phyloP scores from a whole-genome alignment of 345 rosid species.

The Pelargonium nanum region DNA sequence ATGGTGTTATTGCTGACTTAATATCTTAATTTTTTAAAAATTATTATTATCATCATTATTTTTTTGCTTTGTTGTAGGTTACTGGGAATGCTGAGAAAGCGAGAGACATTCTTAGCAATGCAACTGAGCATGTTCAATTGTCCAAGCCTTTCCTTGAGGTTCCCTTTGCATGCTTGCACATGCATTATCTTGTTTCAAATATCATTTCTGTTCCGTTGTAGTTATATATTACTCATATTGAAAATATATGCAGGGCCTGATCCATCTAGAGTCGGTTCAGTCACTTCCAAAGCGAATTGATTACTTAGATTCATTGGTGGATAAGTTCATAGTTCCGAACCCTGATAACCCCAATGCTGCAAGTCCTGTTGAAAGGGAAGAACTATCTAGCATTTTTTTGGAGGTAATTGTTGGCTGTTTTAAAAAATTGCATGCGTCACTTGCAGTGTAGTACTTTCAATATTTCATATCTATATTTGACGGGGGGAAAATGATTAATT shows the following conservation, averaged over 20 bases:
- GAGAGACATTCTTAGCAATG: constrained; percentile 54
- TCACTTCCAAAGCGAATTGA: constrained; percentile 61
- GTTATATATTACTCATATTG: neutral
- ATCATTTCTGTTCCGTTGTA: neutral
- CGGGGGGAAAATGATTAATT: neutral
- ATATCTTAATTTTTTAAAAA: neutral
- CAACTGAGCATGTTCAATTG: constrained; percentile 65
- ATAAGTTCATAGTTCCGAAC: constrained; percentile 50
- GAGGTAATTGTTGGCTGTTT: constrained; percentile 43
- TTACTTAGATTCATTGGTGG: constrained; percentile 59
- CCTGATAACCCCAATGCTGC: constrained; percentile 38
- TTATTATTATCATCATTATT: neutral
- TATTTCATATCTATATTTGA: neutral
- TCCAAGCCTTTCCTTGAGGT: constrained; percentile 79
- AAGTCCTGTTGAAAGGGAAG: constrained; percentile 67
- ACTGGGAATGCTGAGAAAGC: constrained; percentile 66
- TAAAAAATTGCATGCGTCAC: neutral
- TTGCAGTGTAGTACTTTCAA: neutral
- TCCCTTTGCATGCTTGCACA: neutral
- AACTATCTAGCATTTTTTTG: constrained; percentile 69
- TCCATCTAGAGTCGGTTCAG: constrained; percentile 64
- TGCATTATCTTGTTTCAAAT: neutral
- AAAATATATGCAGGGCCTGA: constrained; percentile 35
- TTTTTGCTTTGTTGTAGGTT: constrained; percentile 29
- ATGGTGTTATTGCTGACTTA: neutral